phyloP scores from a whole-genome alignment of 176 grass and related monocot genomes.

The Phragmites australis region DNA sequence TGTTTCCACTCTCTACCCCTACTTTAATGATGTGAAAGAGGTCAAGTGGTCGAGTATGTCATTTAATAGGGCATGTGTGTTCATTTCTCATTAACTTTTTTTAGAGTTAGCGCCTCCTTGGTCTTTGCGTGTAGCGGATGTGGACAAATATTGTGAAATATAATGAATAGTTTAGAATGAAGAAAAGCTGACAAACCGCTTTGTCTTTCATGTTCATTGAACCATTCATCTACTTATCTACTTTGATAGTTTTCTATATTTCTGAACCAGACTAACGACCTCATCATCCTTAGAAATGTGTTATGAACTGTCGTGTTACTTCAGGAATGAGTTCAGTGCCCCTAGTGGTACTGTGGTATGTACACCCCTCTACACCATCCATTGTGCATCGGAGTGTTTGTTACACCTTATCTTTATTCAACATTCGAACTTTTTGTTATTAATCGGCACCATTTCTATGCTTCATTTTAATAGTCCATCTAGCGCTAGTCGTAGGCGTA shows the following conservation, averaged over 20 bases:
- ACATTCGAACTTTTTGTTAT: too few relatives aligned
- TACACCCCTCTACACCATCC: not conserved
- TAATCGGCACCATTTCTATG: too few relatives aligned
- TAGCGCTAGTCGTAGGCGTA: too few relatives aligned
- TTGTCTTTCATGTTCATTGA: not conserved
- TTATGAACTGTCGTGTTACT: not conserved
- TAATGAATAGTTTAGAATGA: not conserved
- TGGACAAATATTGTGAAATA: not conserved
- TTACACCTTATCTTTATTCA: too few relatives aligned
- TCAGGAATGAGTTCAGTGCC: not conserved
- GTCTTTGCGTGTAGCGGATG: not conserved
- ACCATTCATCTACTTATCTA: not conserved
- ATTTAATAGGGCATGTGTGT: not conserved
- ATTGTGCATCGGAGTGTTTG: not conserved
- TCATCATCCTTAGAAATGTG: slow-evolving; percentile 2
- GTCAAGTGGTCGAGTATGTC: not conserved
- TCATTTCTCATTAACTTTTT: not conserved
- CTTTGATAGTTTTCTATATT: slow-evolving; percentile 23
- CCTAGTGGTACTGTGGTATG: not conserved
- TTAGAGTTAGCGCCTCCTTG: not conserved
- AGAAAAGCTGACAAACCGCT: not conserved
- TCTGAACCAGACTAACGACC: not conserved
- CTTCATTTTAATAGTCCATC: too few relatives aligned
- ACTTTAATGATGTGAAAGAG: not conserved
- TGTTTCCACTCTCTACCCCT: not conserved